Evolutionary conservation across 148 eudicot genomes (phyloP), one percentile per base, ranked within the genome.

Genomic region (Agrostemma githago): DNA sequence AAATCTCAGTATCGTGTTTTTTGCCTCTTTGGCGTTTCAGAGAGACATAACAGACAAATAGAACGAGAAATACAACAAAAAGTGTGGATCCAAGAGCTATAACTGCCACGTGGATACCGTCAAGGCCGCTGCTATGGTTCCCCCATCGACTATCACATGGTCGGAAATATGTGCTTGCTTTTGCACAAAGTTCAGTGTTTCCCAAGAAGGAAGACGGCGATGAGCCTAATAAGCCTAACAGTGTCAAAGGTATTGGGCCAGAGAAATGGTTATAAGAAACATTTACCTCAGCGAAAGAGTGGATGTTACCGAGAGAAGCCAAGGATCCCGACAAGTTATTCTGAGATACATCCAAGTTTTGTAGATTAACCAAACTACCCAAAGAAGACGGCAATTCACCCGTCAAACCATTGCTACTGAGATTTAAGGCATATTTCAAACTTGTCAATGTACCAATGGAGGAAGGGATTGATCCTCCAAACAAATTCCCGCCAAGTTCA

Each of bases 321-420:
- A 92, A 82, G 70, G 77, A 81, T 42, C 94, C 97, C 3, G 84
- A 86, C 40, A 92, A 82, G 82, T 83, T 87, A 68, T 92, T 89
- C 77, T 46, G 70, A 57, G 95, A 86, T 14, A 92, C 54, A 79
- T 89, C 95, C 39, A 89, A 51, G 68, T 20, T 34, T 75, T 88
- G 85, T 15, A 92, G 80, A 86, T 81, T 85, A 16, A 63, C 37
- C 62, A 92, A 80, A 7, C 43, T 77, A 62, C 82, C 78, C 1
- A 92, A 59, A 70, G 72, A 3, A 14, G 62, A 7, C 2, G 97
- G 92, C 72, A 92, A 12, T 72, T 68, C 75, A 74, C 92, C 95
- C 2, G 78, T 77, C 39, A 92, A 78, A n/a, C 85, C 79, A 71
- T 88, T 89, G 19, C 69, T 72, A 70, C 92, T 89, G n/a, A 92